Conservation (phyloP, 140 eudicot species). For the Senecio squalidus region DNA sequence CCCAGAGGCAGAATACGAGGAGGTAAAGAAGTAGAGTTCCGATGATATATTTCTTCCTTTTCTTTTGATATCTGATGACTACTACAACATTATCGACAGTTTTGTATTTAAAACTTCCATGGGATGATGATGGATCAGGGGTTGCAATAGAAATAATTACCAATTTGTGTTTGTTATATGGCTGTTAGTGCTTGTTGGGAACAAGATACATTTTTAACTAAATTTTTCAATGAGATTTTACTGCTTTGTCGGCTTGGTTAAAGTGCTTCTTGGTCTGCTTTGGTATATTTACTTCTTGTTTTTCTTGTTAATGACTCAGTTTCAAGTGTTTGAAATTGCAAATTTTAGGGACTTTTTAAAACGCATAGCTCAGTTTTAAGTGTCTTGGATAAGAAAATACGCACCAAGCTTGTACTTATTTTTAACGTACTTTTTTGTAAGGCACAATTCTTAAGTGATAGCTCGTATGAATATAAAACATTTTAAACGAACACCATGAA, state of each 20-base stretch:
- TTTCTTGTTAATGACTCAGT: too few relatives aligned
- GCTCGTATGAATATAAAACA: too few relatives aligned
- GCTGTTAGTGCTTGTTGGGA: constrained; percentile 14
- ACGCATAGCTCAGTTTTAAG: too few relatives aligned
- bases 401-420: too few relatives aligned
- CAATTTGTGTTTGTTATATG: constrained; percentile 18
- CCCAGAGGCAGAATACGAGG: constrained; percentile 83
- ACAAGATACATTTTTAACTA: constrained; percentile 17
- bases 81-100: not conserved
- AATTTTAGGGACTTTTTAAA: too few relatives aligned
- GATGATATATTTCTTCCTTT: not conserved
- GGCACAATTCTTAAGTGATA: too few relatives aligned
- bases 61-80: constrained; percentile 3
- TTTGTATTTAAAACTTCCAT: constrained; percentile 13
- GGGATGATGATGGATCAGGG: constrained; percentile 1
- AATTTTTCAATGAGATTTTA: constrained; percentile 16
- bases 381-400: too few relatives aligned
- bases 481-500: too few relatives aligned
- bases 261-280: too few relatives aligned
- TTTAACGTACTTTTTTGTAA: too few relatives aligned
- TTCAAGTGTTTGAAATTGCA: too few relatives aligned
- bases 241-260: not conserved
- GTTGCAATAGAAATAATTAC: constrained; percentile 25
- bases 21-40: constrained; percentile 56
- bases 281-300: too few relatives aligned